Conservation (phyloP, 1,139 yeast genomes). For the Spencermartinsiella ligniputridi region DNA sequence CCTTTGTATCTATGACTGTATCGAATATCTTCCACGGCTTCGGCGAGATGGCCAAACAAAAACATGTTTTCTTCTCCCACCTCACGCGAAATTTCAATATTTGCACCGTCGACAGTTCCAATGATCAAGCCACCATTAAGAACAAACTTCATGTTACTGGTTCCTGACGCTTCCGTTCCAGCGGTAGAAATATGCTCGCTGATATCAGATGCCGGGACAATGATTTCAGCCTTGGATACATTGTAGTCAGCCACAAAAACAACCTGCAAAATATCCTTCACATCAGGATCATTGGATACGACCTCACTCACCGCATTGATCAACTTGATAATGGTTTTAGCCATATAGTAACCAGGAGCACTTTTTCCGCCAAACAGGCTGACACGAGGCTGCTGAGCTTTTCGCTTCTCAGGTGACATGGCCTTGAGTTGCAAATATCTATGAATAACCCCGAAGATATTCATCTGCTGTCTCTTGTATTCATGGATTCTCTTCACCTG, state of each 20-base stretch:
- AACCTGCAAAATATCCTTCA: conserved; percentile 75
- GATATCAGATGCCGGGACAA: conserved; percentile 84
- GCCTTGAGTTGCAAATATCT: conserved; percentile 75
- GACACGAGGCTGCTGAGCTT: conserved; percentile 68
- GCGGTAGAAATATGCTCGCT: conserved; percentile 97
- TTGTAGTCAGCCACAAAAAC: conserved; percentile 89
- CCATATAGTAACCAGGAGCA: conserved; percentile 96
- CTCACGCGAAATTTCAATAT: conserved; percentile 91
- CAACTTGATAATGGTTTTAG: conserved; percentile 82
- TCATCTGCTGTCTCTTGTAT: conserved; percentile 91
- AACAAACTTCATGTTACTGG: conserved; percentile 94
- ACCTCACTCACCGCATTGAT: conserved; percentile 78
- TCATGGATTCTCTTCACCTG: conserved; percentile 96
- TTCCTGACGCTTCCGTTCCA: conserved; percentile 96
- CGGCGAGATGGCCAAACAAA: conserved; percentile 85
- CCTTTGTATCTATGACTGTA: conserved; percentile 61
- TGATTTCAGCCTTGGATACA: conserved; percentile 89
- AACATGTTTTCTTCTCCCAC: conserved; percentile 91
- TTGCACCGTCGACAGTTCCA: conserved; percentile 97
- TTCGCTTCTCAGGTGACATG: conserved; percentile 61
- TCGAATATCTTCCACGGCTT: conserved; percentile 81
- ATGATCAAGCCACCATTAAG: conserved; percentile 89
- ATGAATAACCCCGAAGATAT: conserved; percentile 82
- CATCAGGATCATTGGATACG: conserved; percentile 69
- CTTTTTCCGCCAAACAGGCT: conserved; percentile 90